Evolutionary conservation across 2,329 filamentous ascomycete genomes (phyloP).

Genomic region (Domatiomyces catenatus): DNA sequence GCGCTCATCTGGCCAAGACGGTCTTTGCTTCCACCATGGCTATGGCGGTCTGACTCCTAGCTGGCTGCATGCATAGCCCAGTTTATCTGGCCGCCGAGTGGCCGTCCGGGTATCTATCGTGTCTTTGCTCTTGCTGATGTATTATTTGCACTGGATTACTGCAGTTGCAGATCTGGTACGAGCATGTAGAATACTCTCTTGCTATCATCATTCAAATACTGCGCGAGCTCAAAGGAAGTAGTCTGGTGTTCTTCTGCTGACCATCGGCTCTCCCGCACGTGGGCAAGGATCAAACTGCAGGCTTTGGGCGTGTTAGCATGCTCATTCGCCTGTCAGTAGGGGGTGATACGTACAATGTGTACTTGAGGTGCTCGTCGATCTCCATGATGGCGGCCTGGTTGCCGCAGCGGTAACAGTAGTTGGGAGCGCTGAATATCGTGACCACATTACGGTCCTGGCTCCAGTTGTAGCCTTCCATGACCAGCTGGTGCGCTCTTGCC

Average conservation of each 20-base stretch:
- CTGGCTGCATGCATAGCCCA: background rate
- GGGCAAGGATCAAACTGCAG: constrained; percentile 98
- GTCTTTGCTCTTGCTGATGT: background rate
- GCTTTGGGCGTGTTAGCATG: constrained; percentile 36
- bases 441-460: constrained; percentile 96
- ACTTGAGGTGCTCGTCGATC: constrained; percentile 98
- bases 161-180: background rate
- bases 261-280: constrained; percentile 94
- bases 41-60: background rate
- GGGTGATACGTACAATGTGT: constrained; percentile 77
- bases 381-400: constrained; percentile 99
- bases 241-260: constrained; percentile 89
- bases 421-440: constrained; percentile 83
- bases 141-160: background rate
- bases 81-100: background rate
- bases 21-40: background rate
- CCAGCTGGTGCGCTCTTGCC: constrained; percentile 89
- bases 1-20: background rate
- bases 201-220: background rate
- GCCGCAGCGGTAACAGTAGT: constrained; percentile 97
- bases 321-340: constrained; percentile 3
- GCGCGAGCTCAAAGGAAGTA: constrained; percentile 65
- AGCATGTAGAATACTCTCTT: background rate
- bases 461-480: constrained; percentile 99
- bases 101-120: background rate